These are phyloP conservation scores for Teratosphaeria zuluensis DNA, from an alignment of 2,329 filamentous ascomycete genomes.

Conservation along the genomic window DNA sequence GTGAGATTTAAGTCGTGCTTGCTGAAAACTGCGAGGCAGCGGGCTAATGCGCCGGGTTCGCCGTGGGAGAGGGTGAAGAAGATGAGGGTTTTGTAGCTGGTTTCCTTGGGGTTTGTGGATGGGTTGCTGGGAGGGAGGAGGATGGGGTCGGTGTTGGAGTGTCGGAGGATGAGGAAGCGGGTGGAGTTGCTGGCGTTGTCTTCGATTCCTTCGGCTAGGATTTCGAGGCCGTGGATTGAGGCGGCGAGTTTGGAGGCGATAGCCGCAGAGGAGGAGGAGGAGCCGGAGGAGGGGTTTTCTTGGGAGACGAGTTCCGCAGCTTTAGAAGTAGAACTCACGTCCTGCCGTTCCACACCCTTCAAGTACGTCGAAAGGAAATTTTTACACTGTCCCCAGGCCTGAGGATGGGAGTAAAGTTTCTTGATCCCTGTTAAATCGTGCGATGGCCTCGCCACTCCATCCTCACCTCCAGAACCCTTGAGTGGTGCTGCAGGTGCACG, in stretches of 20 bases:
- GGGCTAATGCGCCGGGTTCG: slow-evolving; percentile 70
- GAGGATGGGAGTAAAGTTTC: slow-evolving; percentile 83
- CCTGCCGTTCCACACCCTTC: slow-evolving; percentile 65
- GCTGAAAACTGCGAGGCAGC: slow-evolving; percentile 71
- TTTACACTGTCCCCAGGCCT: slow-evolving; percentile 88
- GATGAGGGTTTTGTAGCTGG: slow-evolving; percentile 57
- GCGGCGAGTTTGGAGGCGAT: slow-evolving; percentile 71
- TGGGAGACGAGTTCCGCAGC: slow-evolving; percentile 67
- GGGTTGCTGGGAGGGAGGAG: too few species aligned
- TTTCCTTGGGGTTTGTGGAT: slow-evolving; percentile 4
- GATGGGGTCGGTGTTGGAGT: too few species aligned
- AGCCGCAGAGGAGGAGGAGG: slow-evolving; percentile 51
- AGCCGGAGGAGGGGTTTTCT: slow-evolving; percentile 30
- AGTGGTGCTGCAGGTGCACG: too few species aligned
- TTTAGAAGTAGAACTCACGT: slow-evolving; percentile 75
- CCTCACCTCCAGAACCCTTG: too few species aligned
- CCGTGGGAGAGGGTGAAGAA: slow-evolving; percentile 73
- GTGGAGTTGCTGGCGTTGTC: slow-evolving; percentile 70
- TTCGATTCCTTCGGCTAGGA: slow-evolving; percentile 62
- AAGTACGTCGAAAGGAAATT: slow-evolving; percentile 62
- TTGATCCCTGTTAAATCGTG: slow-evolving; percentile 51
- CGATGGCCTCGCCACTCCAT: slow-evolving; percentile 28
- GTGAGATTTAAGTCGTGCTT: slow-evolving; percentile 58
- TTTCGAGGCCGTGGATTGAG: slow-evolving; percentile 53
- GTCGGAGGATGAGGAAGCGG: slow-evolving; percentile 58